Base-by-base conservation (phyloP, 108 stramenopile species). In the Skeletonema tropicum region DNA sequence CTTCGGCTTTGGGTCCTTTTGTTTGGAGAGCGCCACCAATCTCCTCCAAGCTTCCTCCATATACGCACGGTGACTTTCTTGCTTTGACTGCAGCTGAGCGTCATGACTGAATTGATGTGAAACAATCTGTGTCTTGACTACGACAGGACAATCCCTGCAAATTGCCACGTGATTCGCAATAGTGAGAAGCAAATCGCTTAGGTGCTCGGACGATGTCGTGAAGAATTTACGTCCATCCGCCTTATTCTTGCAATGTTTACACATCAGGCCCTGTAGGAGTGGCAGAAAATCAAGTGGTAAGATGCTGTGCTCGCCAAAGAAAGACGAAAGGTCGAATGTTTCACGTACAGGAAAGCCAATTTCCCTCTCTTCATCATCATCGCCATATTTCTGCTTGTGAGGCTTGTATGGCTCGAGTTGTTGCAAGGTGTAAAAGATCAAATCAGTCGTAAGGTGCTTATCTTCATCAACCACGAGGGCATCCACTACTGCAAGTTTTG, bases 141-240 rank as follows among this genome's bases (percentile, higher is more conserved):
- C 23, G 12, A 64, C 23, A 3, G 80, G 76, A 36, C 76, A 77
- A 13, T 71, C 68, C 19, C 68, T 57, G 58, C 84, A 85, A 33
- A 66, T 55, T n/a, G 42, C 25, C 39, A 85, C n/a, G 31, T 85
- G 84, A 45, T 77, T 77, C 8, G 80, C 39, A 39, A 82, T 78
- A 9, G 73, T 81, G 32, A 66, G 52, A n/a, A 85, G 71, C 21
- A 75, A 32, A 26, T 60, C 73, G 10, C 71, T 35, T 1, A 85
- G 67, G 35, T 82, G 76, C 6, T 82, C 84, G n/a, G 80, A 60
- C 32, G 84, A 81, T 8, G 61, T 79, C 4, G 77, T 83, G 52
- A 79, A 83, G 74, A 83, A 83, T 58, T 79, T 83, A 33, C 75
- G 30, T 11, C 75, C 67, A 60, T 64, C 60, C 3, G 57, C 17